Conservation (phyloP, 2,329 filamentous ascomycete species). For the Trematosphaeria pertusa region DNA sequence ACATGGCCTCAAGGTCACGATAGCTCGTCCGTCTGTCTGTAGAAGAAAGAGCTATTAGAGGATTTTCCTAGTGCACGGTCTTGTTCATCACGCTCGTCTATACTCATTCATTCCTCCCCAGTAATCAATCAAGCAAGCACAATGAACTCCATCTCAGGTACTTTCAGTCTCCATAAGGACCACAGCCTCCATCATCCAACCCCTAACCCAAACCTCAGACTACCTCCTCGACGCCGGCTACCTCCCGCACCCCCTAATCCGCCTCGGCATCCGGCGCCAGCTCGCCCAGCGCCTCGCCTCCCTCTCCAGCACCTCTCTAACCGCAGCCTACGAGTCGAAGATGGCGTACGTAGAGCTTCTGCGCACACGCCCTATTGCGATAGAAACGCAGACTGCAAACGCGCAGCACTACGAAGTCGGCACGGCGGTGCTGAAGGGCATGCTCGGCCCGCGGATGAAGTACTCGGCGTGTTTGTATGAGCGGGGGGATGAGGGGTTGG, state of each 20-base stretch:
- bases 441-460: slow-evolving; percentile 74
- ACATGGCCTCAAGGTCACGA: slow-evolving; percentile 28
- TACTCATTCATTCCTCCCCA: not conserved
- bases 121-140: not conserved
- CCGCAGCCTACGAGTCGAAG: slow-evolving; percentile 64
- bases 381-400: slow-evolving; percentile 70
- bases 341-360: slow-evolving; percentile 68
- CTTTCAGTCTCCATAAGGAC: not conserved
- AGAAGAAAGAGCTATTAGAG: too few species aligned
- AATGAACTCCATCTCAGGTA: not conserved
- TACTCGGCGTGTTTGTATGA: slow-evolving; percentile 73
- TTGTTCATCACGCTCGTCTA: too few species aligned
- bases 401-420: slow-evolving; percentile 77
- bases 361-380: slow-evolving; percentile 69
- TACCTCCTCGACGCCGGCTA: slow-evolving; percentile 71
- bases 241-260: slow-evolving; percentile 68
- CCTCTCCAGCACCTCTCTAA: slow-evolving; percentile 62
- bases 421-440: slow-evolving; percentile 67
- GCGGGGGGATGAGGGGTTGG: slow-evolving; percentile 62
- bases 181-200: slow-evolving; percentile 34
- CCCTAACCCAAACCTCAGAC: too few species aligned
- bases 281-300: slow-evolving; percentile 65
- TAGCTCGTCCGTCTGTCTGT: slow-evolving; percentile 2
- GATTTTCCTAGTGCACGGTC: not conserved
- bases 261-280: slow-evolving; percentile 70